A percentile compares a stretch with the other conserved stretches of the same genome.
Evolutionary conservation across 1,139 yeast species (phyloP).

Genomic region (Debaryomyces sp.): DNA sequence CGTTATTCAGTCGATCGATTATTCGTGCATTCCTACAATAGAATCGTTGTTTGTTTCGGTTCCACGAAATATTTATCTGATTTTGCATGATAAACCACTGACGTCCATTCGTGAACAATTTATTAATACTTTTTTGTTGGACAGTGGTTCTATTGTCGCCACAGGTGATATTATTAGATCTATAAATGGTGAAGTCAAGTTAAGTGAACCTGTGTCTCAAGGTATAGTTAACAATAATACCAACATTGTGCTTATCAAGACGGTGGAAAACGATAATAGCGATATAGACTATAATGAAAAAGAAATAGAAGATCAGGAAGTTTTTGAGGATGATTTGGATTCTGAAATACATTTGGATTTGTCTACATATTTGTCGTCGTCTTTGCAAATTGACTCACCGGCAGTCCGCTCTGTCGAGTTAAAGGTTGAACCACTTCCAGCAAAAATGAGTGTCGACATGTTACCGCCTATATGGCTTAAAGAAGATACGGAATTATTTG

Average conservation of each 20-base stretch:
- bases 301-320: constrained; percentile 13
- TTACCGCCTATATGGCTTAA: constrained; percentile 33
- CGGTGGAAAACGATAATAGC: constrained; percentile 17
- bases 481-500: constrained; percentile 51
- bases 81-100: constrained; percentile 32
- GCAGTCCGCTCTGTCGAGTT: constrained; percentile 14
- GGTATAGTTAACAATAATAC: constrained; percentile 54
- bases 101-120: constrained; percentile 32
- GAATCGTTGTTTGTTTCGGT: constrained; percentile 41
- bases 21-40: constrained; percentile 31
- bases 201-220: constrained; percentile 76
- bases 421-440: constrained; percentile 33
- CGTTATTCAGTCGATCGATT: constrained; percentile 34
- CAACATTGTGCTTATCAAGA: constrained; percentile 55
- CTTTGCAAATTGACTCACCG: constrained; percentile 26
- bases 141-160: constrained; percentile 35
- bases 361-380: constrained; percentile 38
- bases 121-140: constrained; percentile 26
- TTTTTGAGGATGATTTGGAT: constrained; percentile 11
- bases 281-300: constrained; percentile 11
- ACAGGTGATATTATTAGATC: constrained; percentile 37
- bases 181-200: constrained; percentile 54
- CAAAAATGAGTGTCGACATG: constrained; percentile 26
- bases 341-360: constrained; percentile 29
- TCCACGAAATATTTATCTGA: constrained; percentile 46